These are phyloP conservation scores for Pistacia integerrima DNA, from an alignment of 345 rosid genomes.

Conservation along the genomic window DNA sequence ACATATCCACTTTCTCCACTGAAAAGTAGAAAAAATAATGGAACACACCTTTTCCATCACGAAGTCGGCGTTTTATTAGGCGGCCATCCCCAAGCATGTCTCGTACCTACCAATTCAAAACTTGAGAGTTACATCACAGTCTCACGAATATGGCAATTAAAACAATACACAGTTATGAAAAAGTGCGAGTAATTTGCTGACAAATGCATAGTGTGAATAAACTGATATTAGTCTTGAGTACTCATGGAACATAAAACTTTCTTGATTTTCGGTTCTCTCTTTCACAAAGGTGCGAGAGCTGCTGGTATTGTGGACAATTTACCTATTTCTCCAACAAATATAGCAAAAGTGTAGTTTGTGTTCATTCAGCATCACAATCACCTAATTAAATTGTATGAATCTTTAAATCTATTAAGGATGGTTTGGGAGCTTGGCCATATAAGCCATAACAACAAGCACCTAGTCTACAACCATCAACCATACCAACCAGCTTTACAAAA, in stretches of 20 bases:
- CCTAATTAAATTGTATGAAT: not conserved
- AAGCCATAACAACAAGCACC: not conserved
- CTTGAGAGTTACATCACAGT: constrained; percentile 21
- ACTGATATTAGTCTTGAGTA: not conserved
- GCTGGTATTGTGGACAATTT: not conserved
- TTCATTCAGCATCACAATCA: not conserved
- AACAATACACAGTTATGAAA: not conserved
- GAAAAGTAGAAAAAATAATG: not conserved
- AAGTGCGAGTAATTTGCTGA: not conserved
- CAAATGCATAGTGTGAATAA: not conserved
- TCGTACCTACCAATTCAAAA: constrained; percentile 66
- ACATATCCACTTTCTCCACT: not conserved
- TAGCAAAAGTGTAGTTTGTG: not conserved
- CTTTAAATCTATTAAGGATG: not conserved
- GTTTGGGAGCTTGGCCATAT: not conserved
- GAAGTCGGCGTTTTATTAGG: constrained; percentile 84
- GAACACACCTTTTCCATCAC: constrained; percentile 80
- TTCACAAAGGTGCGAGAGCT: not conserved
- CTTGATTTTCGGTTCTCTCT: not conserved
- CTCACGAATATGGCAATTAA: not conserved
- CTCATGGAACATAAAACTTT: not conserved
- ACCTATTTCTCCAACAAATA: not conserved
- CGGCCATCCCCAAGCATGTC: constrained; percentile 99
- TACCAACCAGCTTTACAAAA: not conserved
- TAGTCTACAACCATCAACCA: not conserved